Conservation (phyloP, 2,329 filamentous ascomycete species). For the Onygena corvina region DNA sequence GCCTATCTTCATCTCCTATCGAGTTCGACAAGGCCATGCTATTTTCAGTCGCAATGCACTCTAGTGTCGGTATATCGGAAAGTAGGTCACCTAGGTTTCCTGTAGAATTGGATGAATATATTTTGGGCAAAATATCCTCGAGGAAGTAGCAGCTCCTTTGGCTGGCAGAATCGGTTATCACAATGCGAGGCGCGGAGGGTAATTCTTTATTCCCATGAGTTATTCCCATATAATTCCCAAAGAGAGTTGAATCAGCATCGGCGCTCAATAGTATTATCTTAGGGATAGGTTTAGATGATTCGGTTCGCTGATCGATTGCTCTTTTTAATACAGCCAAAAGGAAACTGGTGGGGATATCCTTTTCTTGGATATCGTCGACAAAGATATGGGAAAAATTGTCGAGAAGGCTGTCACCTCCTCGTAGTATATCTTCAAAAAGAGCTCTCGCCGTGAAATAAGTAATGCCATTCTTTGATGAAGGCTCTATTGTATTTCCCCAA, state of each 20-base stretch:
- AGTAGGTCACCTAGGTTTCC: slow-evolving; percentile 17
- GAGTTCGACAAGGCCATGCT: neutral
- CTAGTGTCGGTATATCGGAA: slow-evolving; percentile 18
- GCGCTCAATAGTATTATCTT: slow-evolving; percentile 41
- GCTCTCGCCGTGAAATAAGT: slow-evolving; percentile 42
- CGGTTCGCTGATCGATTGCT: slow-evolving; percentile 27
- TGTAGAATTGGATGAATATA: slow-evolving; percentile 20
- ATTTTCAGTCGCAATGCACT: slow-evolving; percentile 18
- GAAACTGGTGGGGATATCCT: slow-evolving; percentile 36
- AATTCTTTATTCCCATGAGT: slow-evolving; percentile 21
- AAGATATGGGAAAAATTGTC: slow-evolving; percentile 38
- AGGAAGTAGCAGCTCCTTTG: slow-evolving; percentile 35
- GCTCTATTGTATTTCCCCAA: slow-evolving; percentile 30
- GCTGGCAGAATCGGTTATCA: slow-evolving; percentile 35
- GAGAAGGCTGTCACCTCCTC: slow-evolving; percentile 29
- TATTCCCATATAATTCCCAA: slow-evolving; percentile 35
- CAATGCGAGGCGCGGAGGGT: slow-evolving; percentile 31
- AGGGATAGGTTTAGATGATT: slow-evolving; percentile 26
- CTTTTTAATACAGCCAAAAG: slow-evolving; percentile 37
- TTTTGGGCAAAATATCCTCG: slow-evolving; percentile 27
- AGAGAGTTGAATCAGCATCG: slow-evolving; percentile 36
- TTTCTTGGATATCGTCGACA: slow-evolving; percentile 43
- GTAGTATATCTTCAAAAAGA: slow-evolving; percentile 35
- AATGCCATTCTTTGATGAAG: slow-evolving; percentile 30
- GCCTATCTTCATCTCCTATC: neutral